Base-by-base conservation (phyloP, 2,329 filamentous ascomycete genomes). In the Diplodia mutila region DNA sequence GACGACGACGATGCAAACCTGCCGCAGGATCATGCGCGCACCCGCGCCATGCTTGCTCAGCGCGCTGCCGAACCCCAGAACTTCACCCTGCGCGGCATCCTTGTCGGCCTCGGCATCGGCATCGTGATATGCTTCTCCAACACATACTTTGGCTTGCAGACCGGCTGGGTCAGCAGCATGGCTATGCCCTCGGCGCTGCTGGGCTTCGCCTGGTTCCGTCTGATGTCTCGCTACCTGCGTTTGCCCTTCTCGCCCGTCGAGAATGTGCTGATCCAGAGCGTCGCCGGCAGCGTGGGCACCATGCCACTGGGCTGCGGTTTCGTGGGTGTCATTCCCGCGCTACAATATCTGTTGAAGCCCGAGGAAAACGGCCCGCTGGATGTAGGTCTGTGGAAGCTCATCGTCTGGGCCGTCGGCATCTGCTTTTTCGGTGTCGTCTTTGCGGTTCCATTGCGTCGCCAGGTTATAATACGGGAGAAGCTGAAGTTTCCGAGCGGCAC, bases 141-240 rank as follows among this genome's bases (percentile, higher is more conserved):
- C 77, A 97, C 96, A 84, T 99, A 98, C 79, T 99, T 99, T 77
- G 95, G 95, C n/a, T 84, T 99, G 37, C 95, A 98, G 81, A 96
- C 92, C 32, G 89, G 89, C 71, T 91, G 89, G 89, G 87, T 92
- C 46, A 88, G 90, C 74, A 92, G 92, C 72, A 98, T 99, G 95
- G 92, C 93, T 18, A 97, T 99, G 93, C 95, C 95, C 0, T 92
- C 93, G 1, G 95, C 93, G 25, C 83, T 99, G 69, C 92, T 99
- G 75, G 94, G 95, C 1, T 98, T 97, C 76, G 94, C 93, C 12
- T 91, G 97, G 72, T 99, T 99, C 84, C 93, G 92, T 74, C 85
- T 90, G 6, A 79, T 97, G 1, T 87, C 90, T 0, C 87, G 86
- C 53, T 87, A 91, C 70, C 83, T 97, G 34, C 85, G 86, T 32